phyloP scores from a whole-genome alignment of 768 basidiomycete species.

The Psilocybe azurescens region DNA sequence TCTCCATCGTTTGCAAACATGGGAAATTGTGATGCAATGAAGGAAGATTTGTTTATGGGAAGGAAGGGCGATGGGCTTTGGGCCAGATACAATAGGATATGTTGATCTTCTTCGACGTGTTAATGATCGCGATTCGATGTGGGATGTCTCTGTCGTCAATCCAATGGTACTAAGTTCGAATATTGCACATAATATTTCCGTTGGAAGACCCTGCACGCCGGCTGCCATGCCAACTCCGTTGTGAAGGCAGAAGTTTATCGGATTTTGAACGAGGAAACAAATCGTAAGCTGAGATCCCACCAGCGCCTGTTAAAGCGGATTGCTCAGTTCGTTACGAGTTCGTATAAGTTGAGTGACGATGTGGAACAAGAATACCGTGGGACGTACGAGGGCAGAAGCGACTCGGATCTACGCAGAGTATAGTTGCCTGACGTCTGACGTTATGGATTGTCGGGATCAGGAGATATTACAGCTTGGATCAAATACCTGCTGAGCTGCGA shows the following conservation, averaged over 20 bases:
- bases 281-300: too few relatives aligned
- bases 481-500: neutral
- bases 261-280: neutral
- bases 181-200: constrained; percentile 16
- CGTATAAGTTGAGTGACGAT: neutral
- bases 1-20: constrained; percentile 16
- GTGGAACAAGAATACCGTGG: neutral
- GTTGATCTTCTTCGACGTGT: neutral
- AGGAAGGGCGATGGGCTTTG: neutral
- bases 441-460: constrained; percentile 1
- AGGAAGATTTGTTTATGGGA: constrained; percentile 2
- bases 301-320: too few relatives aligned
- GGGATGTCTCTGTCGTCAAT: neutral
- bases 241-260: neutral
- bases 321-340: too few relatives aligned
- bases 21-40: constrained; percentile 10
- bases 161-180: constrained; percentile 9
- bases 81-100: neutral
- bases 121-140: neutral
- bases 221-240: neutral
- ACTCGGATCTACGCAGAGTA: neutral
- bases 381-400: neutral
- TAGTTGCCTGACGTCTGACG: neutral
- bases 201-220: constrained; percentile 11
- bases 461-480: constrained; percentile 1